These are phyloP conservation scores for Saccharomycopsis crataegensis DNA, from an alignment of 1,139 yeast genomes.

Conservation along the genomic window DNA sequence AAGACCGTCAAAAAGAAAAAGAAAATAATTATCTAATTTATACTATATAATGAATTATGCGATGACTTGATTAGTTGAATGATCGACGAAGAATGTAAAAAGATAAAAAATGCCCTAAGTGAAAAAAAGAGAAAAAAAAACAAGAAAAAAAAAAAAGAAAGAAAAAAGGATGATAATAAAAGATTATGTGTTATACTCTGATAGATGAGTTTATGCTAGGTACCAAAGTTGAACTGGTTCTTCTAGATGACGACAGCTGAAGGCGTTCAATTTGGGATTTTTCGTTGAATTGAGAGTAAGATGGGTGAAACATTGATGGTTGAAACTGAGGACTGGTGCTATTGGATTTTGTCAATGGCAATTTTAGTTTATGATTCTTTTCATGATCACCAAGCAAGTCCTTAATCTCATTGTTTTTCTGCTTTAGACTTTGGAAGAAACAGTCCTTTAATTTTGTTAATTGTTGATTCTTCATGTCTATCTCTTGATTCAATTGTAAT, in stretches of 20 bases:
- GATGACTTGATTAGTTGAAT: too few species aligned
- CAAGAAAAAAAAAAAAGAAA: not conserved
- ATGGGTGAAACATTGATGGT: not conserved
- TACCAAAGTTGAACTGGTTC: not conserved
- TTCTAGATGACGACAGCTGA: not conserved
- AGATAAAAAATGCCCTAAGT: not conserved
- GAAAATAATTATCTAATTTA: conserved; percentile 1
- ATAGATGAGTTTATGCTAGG: too few species aligned
- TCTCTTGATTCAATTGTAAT: conserved; percentile 7
- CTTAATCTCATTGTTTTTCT: conserved; percentile 6
- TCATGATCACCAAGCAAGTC: not conserved
- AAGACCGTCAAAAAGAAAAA: conserved; percentile 5
- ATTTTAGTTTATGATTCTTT: not conserved
- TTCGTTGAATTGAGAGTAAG: too few species aligned
- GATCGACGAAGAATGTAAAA: not conserved
- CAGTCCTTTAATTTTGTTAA: conserved; percentile 3
- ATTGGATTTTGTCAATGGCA: not conserved
- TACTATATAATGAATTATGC: not conserved
- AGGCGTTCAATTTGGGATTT: too few species aligned
- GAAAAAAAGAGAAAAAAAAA: not conserved
- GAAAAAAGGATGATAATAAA: not conserved
- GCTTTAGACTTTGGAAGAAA: conserved; percentile 1
- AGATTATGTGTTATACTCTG: too few species aligned
- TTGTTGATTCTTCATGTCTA: conserved; percentile 10
- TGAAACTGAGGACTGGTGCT: not conserved